Evolutionary conservation across 495 filamentous ascomycete genomes (phyloP).

Genomic region (Penicillium desertorum): DNA sequence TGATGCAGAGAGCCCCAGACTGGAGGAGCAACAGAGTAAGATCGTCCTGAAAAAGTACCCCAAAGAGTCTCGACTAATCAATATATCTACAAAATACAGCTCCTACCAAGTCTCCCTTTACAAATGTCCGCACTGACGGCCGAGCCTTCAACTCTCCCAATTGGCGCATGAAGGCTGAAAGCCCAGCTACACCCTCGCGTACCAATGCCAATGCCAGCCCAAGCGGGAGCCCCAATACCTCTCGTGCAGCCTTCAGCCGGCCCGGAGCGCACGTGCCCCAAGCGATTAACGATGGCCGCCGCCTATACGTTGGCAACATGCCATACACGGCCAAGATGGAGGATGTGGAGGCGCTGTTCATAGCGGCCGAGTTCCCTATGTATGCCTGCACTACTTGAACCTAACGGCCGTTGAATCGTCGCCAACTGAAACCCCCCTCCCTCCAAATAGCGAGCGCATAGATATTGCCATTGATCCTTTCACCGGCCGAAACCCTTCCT

Average conservation of each 20-base stretch:
- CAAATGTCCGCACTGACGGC: conserved; percentile 44
- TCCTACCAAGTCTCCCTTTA: conserved; percentile 35
- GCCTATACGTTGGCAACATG: conserved; percentile 68
- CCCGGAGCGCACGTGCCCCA: conserved; percentile 40
- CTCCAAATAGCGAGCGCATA: conserved; percentile 52
- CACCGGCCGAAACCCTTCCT: conserved; percentile 66
- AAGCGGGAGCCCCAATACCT: conserved; percentile 29
- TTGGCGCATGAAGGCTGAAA: conserved; percentile 46
- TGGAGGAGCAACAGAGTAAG: conserved; percentile 43
- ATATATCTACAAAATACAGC: conserved; percentile 27
- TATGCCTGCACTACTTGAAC: conserved; percentile 25
- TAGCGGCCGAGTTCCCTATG: conserved; percentile 45
- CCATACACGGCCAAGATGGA: conserved; percentile 61
- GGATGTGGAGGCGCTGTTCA: conserved; percentile 60
- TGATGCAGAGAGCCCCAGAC: conserved; percentile 35
- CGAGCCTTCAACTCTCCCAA: conserved; percentile 50
- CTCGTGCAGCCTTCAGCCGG: conserved; percentile 38
- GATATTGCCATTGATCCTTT: conserved; percentile 68
- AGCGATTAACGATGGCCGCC: conserved; percentile 44
- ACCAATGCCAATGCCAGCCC: conserved; percentile 10
- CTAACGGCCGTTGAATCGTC: conserved; percentile 3
- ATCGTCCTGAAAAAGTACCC: conserved; percentile 1
- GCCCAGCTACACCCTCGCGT: conserved; percentile 30
- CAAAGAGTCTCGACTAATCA: conserved; percentile 8
- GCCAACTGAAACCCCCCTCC: conserved; percentile 29